Evolutionary conservation across 495 filamentous ascomycete genomes (phyloP).

Genomic region (Friedmanniomyces endolithicus): DNA sequence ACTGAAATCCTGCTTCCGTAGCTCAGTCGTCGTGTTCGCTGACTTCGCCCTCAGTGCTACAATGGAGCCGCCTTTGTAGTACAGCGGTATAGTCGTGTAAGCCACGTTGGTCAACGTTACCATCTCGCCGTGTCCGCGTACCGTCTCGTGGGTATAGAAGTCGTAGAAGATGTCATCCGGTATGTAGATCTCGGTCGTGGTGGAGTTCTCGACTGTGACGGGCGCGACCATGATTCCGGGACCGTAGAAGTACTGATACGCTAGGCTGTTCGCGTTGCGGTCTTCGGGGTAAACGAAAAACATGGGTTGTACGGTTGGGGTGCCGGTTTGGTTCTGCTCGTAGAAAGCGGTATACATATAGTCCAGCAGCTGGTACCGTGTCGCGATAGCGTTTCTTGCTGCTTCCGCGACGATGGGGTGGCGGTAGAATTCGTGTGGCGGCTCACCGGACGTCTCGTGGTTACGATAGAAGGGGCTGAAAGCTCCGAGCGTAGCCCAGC

Average conservation of each 20-base stretch:
- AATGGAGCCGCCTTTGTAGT: conserved; percentile 57
- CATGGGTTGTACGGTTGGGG: conserved; percentile 55
- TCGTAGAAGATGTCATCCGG: conserved; percentile 69
- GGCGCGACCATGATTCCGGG: conserved; percentile 59
- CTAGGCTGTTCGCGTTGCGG: conserved; percentile 43
- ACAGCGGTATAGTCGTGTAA: conserved; percentile 58
- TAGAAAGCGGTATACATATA: conserved; percentile 72
- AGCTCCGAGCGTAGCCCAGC: conserved; percentile 71
- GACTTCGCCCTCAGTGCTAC: conserved; percentile 48
- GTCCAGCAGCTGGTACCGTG: conserved; percentile 63
- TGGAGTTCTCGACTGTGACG: conserved; percentile 51
- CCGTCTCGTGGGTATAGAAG: conserved; percentile 47
- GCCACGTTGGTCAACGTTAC: conserved; percentile 42
- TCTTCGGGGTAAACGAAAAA: conserved; percentile 64
- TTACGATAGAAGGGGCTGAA: conserved; percentile 78
- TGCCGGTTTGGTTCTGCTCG: conserved; percentile 51
- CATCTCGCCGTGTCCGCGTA: conserved; percentile 43
- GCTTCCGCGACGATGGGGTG: conserved; percentile 53
- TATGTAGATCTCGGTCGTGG: conserved; percentile 58
- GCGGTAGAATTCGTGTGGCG: conserved; percentile 64
- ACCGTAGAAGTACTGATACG: conserved; percentile 66
- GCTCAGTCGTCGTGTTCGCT: conserved; percentile 56
- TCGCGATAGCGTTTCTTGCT: conserved; percentile 58
- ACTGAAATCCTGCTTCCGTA: conserved; percentile 56
- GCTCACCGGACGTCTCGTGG: conserved; percentile 45